Evolutionary conservation across 2,329 filamentous ascomycete species (phyloP).

Genomic region (Fusarium marasasianum): DNA sequence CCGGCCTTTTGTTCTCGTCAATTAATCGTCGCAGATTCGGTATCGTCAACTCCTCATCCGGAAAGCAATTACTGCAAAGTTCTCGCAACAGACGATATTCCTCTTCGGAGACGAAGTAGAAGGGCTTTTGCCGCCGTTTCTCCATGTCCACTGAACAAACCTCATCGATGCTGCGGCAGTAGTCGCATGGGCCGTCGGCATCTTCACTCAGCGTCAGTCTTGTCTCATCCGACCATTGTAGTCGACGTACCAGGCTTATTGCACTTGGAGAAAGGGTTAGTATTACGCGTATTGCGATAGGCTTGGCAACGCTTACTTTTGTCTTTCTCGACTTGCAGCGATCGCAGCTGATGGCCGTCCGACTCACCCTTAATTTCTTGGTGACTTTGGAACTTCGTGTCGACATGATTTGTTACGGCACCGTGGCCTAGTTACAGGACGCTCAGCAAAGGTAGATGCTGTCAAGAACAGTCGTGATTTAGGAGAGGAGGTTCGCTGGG

Average conservation of each 20-base stretch:
- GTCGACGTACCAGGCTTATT: not conserved
- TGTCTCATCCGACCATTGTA: rapidly evolving
- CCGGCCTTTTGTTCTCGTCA: not conserved
- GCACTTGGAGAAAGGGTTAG: not conserved
- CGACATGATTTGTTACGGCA: not conserved
- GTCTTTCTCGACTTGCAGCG: not conserved
- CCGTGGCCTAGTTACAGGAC: rapidly evolving
- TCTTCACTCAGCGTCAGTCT: not conserved
- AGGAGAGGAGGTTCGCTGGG: not conserved
- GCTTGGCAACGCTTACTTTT: not conserved
- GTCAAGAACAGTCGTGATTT: too few species aligned
- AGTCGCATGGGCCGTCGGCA: not conserved
- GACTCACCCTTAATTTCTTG: not conserved
- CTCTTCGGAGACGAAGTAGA: not conserved
- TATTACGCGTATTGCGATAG: not conserved
- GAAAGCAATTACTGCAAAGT: not conserved
- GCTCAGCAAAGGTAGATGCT: not conserved
- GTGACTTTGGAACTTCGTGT: not conserved
- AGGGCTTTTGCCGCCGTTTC: not conserved
- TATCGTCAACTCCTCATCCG: not conserved
- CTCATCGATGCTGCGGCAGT: not conserved
- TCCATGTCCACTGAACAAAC: not conserved
- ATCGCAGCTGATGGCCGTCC: not conserved
- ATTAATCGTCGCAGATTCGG: not conserved
- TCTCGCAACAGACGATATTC: rapidly evolving